phyloP scores from a whole-genome alignment of 2,329 filamentous ascomycete species.

The Paecilomyces variotii region DNA sequence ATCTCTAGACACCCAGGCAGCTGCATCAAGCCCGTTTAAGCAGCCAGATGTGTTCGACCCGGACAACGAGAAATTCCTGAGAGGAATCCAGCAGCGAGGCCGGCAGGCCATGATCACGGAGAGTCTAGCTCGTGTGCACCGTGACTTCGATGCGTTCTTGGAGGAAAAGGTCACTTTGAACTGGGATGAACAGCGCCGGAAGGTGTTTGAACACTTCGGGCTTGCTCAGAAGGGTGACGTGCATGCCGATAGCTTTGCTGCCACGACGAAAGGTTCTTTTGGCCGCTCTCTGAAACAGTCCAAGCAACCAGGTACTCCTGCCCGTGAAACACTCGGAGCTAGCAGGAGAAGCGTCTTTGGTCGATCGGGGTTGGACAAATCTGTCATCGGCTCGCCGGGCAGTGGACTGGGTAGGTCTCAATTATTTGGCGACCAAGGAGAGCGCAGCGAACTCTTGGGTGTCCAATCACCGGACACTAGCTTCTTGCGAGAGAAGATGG shows the following conservation, averaged over 20 bases:
- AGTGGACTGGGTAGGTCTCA: constrained; percentile 50
- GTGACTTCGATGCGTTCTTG: constrained; percentile 87
- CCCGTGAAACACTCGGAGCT: constrained; percentile 32
- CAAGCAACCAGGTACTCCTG: constrained; percentile 29
- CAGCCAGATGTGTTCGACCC: constrained; percentile 42
- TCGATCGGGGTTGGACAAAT: constrained; percentile 65
- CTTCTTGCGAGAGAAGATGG: constrained; percentile 74
- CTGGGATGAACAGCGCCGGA: constrained; percentile 87
- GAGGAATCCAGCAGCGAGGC: constrained; percentile 81
- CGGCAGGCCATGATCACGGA: constrained; percentile 87
- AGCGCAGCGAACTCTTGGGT: constrained; percentile 44
- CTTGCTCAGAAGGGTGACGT: constrained; percentile 50
- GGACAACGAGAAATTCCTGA: constrained; percentile 63
- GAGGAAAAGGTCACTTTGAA: constrained; percentile 93
- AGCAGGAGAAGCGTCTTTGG: constrained; percentile 54
- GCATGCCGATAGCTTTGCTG: constrained; percentile 33
- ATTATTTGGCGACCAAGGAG: constrained; percentile 63
- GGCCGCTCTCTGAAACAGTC: constrained; percentile 36
- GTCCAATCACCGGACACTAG: constrained; percentile 60
- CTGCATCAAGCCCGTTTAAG: constrained; percentile 30
- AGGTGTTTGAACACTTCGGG: constrained; percentile 94
- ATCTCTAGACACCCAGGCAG: constrained; percentile 63
- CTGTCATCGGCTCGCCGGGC: constrained; percentile 76
- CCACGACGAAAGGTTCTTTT: constrained; percentile 39
- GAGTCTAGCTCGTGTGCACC: constrained; percentile 78